A percentile compares a stretch with the other conserved stretches of the same genome.
phyloP scores from a whole-genome alignment of 1,284 basidiomycete species.

The Tremellales sp. region DNA sequence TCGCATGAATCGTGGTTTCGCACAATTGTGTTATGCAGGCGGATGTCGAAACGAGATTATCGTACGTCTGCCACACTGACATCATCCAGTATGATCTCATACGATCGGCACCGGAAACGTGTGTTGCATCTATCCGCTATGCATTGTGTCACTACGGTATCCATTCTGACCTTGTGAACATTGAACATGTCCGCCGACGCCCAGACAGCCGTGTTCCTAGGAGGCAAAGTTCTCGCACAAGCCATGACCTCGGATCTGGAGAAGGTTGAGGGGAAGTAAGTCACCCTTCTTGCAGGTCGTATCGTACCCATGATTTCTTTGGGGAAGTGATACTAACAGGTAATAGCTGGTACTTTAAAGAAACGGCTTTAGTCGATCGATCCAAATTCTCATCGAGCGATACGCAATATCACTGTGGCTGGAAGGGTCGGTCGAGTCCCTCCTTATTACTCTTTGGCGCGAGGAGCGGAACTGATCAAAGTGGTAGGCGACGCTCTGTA shows the following conservation, averaged over 20 bases:
- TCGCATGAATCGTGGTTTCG: too few species aligned
- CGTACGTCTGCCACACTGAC: too few species aligned
- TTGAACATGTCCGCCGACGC: conserved; percentile 31
- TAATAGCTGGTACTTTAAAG: conserved; percentile 39
- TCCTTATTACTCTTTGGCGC: neutral
- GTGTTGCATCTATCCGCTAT: too few species aligned
- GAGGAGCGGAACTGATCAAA: neutral
- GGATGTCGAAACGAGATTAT: too few species aligned
- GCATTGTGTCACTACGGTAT: too few species aligned
- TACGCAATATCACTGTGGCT: conserved; percentile 35
- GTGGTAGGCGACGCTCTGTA: conserved; percentile 36
- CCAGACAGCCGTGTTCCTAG: conserved; percentile 32
- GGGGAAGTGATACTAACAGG: too few species aligned
- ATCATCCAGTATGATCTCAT: too few species aligned
- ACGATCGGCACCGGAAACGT: too few species aligned
- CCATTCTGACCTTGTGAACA: neutral
- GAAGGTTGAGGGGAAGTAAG: conserved; percentile 42
- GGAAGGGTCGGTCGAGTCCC: conserved; percentile 39
- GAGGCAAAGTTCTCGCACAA: conserved; percentile 32
- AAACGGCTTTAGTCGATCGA: conserved; percentile 33
- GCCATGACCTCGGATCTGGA: conserved; percentile 30
- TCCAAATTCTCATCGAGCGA: conserved; percentile 24
- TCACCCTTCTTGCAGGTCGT: conserved; percentile 3
- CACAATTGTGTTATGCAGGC: too few species aligned
- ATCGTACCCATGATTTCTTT: too few species aligned